These are phyloP conservation scores for Diaporthe citriasiana DNA, from an alignment of 2,329 filamentous ascomycete genomes.

Conservation along the genomic window DNA sequence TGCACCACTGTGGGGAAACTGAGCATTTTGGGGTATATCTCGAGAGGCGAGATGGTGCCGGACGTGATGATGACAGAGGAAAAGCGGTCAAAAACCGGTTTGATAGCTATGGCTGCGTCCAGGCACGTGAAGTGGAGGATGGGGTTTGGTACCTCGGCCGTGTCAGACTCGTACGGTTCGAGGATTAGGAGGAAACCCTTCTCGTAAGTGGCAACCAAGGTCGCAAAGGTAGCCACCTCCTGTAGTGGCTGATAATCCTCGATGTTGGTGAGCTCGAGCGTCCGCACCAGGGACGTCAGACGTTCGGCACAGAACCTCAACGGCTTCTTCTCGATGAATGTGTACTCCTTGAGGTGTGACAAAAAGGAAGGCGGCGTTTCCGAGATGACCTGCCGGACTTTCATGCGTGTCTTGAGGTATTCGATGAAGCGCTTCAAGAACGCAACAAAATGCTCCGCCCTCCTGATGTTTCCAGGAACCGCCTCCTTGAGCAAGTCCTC, in stretches of 20 bases:
- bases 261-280: constrained; percentile 95
- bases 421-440: constrained; percentile 98
- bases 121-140: constrained; percentile 97
- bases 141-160: constrained; percentile 94
- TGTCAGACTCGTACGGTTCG: constrained; percentile 97
- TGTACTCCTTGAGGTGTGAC: constrained; percentile 92
- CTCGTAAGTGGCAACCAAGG: constrained; percentile 95
- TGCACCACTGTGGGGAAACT: constrained; percentile 93
- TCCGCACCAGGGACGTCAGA: constrained; percentile 92
- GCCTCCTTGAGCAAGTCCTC: constrained; percentile 96
- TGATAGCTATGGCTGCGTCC: constrained; percentile 97
- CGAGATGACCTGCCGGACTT: constrained; percentile 96
- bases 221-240: constrained; percentile 98
- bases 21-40: constrained; percentile 99
- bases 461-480: constrained; percentile 93
- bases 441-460: constrained; percentile 95
- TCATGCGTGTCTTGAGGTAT: constrained; percentile 98
- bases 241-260: constrained; percentile 98
- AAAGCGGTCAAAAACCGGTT: constrained; percentile 96
- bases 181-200: constrained; percentile 95
- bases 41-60: constrained; percentile 94
- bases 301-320: constrained; percentile 95
- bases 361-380: constrained; percentile 97
- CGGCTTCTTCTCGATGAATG: constrained; percentile 97
- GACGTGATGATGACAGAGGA: constrained; percentile 99